Conservation (phyloP, 106 monocot genomes). For the Phalaenopsis equestris region DNA sequence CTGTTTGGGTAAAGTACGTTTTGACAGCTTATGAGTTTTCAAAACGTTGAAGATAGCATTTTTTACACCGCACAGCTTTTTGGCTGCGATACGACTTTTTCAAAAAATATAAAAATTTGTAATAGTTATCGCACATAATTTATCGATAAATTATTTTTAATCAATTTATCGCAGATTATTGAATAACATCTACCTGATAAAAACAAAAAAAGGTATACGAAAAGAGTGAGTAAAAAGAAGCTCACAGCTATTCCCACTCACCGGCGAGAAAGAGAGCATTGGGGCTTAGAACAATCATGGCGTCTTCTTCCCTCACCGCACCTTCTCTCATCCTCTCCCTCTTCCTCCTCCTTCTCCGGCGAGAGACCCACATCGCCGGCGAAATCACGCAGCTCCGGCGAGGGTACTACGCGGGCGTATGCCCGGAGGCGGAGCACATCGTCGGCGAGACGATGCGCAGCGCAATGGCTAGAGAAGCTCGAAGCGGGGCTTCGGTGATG, state of each 20-base stretch:
- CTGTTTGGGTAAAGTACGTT: no score
- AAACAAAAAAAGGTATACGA: not conserved
- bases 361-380: not conserved
- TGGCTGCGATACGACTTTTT: no score
- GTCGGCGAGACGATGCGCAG: conserved; percentile 40
- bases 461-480: conserved; percentile 48
- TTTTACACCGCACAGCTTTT: no score
- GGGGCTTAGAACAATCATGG: not conserved
- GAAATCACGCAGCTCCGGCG: conserved; percentile 17
- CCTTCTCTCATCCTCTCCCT: conserved; percentile 12
- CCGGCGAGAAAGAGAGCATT: not conserved
- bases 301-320: not conserved
- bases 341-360: not conserved
- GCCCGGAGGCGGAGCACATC: conserved; percentile 51
- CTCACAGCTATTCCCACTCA: not conserved
- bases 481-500: conserved; percentile 80
- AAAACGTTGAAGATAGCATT: no score
- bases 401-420: conserved; percentile 62
- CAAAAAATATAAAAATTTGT: no score
- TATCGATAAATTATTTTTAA: no score
- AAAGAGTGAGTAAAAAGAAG: not conserved
- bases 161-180: no score
- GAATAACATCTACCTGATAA: no score
- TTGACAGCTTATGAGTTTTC: no score
- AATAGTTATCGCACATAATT: no score